Evolutionary conservation across 768 basidiomycete species (phyloP).

Genomic region (Serendipita indica): DNA sequence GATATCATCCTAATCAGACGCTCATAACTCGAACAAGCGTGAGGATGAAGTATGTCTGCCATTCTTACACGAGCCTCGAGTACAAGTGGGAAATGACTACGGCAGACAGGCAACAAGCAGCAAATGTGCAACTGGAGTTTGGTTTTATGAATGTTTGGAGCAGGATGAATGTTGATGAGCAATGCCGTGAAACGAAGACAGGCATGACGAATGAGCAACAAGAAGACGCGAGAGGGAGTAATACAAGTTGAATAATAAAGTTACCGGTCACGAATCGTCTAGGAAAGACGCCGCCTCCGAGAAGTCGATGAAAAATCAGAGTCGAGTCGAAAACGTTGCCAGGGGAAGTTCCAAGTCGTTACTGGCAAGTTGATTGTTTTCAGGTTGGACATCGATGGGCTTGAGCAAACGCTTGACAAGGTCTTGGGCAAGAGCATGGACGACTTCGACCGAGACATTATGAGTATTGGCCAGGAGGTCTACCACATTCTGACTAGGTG

Average conservation of each 20-base stretch:
- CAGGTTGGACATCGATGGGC: neutral
- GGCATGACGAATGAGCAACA: neutral
- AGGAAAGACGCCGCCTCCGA: neutral
- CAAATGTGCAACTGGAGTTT: no score
- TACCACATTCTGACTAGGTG: neutral
- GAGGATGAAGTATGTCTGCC: no score
- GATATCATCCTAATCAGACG: no score
- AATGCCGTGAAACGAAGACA: no score
- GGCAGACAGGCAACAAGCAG: no score
- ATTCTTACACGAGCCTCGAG: no score
- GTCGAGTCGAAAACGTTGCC: neutral
- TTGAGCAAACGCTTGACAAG: neutral
- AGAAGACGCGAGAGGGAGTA: no score
- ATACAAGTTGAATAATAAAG: neutral
- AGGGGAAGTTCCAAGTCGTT: neutral
- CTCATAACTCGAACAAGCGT: no score
- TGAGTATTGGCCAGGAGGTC: neutral
- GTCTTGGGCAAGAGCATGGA: neutral
- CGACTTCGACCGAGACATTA: neutral
- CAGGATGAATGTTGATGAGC: no score
- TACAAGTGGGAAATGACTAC: no score
- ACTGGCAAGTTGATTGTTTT: neutral
- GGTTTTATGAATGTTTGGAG: no score
- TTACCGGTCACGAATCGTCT: neutral
- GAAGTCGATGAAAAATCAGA: neutral